Percentiles rank a stretch among this genome's conserved stretches.
These are phyloP conservation scores for Hirsutella thompsonii DNA, from an alignment of 2,329 filamentous ascomycete genomes.

Conservation along the genomic window DNA sequence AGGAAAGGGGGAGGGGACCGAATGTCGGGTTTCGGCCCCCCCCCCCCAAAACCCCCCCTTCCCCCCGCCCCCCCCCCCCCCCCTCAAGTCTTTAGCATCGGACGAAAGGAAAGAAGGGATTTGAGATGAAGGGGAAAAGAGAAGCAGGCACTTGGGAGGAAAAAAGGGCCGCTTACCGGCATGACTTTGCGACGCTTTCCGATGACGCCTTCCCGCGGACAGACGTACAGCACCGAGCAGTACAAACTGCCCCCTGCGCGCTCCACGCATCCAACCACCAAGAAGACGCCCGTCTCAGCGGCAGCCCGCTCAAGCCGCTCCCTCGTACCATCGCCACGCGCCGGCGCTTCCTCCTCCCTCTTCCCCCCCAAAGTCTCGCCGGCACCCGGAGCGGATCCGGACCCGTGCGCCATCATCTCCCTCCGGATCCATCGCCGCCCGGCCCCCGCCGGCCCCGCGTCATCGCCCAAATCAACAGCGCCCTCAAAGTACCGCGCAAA, in stretches of 20 bases:
- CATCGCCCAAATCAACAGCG: constrained; percentile 77
- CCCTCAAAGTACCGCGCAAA: constrained; percentile 68
- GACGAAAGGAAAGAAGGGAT: too few species aligned
- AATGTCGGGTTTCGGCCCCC: too few species aligned
- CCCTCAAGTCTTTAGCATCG: too few species aligned
- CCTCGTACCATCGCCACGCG: constrained; percentile 48
- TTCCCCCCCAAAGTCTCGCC: too few species aligned
- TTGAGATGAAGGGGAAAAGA: too few species aligned
- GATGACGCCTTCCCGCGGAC: constrained; percentile 56
- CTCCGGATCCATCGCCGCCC: constrained; percentile 60
- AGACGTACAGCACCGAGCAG: constrained; percentile 72
- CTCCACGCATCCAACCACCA: constrained; percentile 72
- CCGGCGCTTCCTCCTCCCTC: constrained; percentile 25
- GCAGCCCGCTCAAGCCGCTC: constrained; percentile 70
- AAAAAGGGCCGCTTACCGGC: constrained; percentile 51
- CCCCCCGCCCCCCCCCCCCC: too few species aligned
- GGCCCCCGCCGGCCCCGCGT: constrained; percentile 46
- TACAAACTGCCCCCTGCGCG: constrained; percentile 71
- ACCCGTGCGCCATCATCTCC: too few species aligned
- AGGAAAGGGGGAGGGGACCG: constrained; percentile 5
- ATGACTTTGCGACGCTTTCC: constrained; percentile 89
- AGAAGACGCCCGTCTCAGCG: constrained; percentile 64
- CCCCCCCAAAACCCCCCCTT: too few species aligned
- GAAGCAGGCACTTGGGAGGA: too few species aligned
- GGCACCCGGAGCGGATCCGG: too few species aligned